Conservation (phyloP, 805 yeast genomes). For the Cyberlindnera xylosilytica region DNA sequence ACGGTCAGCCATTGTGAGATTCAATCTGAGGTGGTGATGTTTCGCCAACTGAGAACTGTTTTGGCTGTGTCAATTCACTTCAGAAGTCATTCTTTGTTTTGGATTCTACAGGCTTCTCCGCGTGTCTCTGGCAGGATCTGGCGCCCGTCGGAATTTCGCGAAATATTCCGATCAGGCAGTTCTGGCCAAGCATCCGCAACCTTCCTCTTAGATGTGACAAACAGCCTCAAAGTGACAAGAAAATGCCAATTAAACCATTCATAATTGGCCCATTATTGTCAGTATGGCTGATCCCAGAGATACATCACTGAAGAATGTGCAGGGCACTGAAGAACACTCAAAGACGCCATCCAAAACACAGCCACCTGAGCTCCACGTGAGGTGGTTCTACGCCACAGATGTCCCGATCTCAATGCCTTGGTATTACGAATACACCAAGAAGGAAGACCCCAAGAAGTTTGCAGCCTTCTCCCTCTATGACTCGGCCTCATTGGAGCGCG, state of each 20-base stretch:
- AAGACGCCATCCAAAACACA: conserved; percentile 18
- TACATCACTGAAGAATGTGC: no score
- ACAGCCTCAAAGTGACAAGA: no score
- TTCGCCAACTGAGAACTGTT: no score
- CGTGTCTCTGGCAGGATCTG: background rate
- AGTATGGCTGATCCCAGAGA: no score
- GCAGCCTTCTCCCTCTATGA: conserved; percentile 66
- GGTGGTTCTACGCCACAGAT: conserved; percentile 87
- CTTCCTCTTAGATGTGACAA: no score
- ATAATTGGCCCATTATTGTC: no score
- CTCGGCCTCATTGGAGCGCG: conserved; percentile 54
- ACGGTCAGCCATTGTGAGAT: background rate
- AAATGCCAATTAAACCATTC: no score
- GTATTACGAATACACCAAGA: conserved; percentile 50
- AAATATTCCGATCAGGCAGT: no score
- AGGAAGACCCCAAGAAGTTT: conserved; percentile 54
- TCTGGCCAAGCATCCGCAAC: no score
- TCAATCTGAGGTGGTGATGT: background rate
- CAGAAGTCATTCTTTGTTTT: no score
- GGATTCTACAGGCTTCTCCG: no score
- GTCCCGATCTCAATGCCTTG: conserved; percentile 67
- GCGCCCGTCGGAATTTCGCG: background rate
- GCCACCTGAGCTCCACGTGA: conserved; percentile 24
- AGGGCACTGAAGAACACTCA: background rate
- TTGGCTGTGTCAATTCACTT: no score